These are phyloP conservation scores for Myxozyma vanderwaltii DNA, from an alignment of 805 yeast species.

Conservation along the genomic window DNA sequence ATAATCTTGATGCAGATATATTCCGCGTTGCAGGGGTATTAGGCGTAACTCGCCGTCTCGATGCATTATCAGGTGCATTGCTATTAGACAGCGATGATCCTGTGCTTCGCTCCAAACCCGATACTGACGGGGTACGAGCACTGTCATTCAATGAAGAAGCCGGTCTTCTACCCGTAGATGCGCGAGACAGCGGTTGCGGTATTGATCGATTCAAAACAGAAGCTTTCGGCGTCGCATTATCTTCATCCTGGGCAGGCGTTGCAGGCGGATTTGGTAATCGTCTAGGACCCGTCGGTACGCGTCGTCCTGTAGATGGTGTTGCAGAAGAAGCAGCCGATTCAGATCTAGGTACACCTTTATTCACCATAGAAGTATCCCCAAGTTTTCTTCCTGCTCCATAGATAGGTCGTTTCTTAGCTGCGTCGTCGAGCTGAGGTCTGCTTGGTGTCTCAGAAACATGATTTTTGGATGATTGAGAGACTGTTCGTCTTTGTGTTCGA, in stretches of 20 bases:
- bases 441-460: not conserved
- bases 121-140: not conserved
- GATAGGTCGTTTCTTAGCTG: not conserved
- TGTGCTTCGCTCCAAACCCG: not conserved
- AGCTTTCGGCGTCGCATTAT: slow-evolving; percentile 5
- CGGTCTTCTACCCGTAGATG: not conserved
- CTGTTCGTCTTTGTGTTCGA: not conserved
- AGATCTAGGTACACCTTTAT: not conserved
- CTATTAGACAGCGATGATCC: not conserved
- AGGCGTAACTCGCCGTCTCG: not conserved
- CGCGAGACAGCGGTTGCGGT: not conserved
- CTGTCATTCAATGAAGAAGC: not conserved
- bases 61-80: not conserved
- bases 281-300: not conserved
- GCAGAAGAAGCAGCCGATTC: not conserved
- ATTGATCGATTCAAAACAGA: not conserved
- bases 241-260: not conserved
- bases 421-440: not conserved
- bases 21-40: not conserved
- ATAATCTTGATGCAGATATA: not conserved
- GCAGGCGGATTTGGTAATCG: not conserved
- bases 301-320: not conserved
- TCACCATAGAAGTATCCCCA: not conserved
- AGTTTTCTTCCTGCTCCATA: not conserved
- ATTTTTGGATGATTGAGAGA: not conserved